A percentile compares a stretch with the other conserved stretches of the same genome.
Evolutionary conservation across 1,284 basidiomycete species (phyloP).

Genomic region (Marasmius oreades): DNA sequence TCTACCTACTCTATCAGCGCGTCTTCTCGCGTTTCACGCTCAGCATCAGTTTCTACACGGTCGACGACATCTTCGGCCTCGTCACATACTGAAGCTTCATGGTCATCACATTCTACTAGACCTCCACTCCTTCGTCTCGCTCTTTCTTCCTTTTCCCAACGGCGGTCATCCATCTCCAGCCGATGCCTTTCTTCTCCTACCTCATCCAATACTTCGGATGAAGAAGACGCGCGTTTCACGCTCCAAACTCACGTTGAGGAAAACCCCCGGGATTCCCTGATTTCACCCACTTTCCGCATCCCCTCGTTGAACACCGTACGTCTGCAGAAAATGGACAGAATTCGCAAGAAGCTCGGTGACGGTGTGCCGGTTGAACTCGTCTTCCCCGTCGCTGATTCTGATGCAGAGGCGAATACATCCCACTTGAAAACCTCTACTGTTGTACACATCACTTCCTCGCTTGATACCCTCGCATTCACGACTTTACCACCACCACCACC

Average conservation of each 20-base stretch:
- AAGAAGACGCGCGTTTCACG: slow-evolving; percentile 10
- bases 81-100: not conserved
- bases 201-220: not conserved
- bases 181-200: not conserved
- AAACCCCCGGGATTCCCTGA: slow-evolving; percentile 20
- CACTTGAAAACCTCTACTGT: not conserved
- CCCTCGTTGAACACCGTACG: slow-evolving; percentile 37
- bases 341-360: slow-evolving; percentile 56
- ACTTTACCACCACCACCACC: not conserved
- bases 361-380: slow-evolving; percentile 56
- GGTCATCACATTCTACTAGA: slow-evolving; percentile 11
- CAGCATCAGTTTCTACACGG: not conserved
- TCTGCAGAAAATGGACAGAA: slow-evolving; percentile 55
- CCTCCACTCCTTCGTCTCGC: slow-evolving; percentile 25
- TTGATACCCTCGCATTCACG: not conserved
- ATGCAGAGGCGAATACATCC: slow-evolving; percentile 3
- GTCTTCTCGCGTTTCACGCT: slow-evolving; percentile 2
- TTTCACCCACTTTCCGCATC: slow-evolving; percentile 33
- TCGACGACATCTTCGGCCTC: not conserved
- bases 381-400: slow-evolving; percentile 36
- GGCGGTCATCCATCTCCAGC: not conserved
- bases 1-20: not conserved
- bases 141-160: not conserved
- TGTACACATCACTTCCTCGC: not conserved
- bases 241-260: not conserved